Evolutionary conservation across 306 rosid genomes (phyloP).

Genomic region (Vigna unguiculata): DNA sequence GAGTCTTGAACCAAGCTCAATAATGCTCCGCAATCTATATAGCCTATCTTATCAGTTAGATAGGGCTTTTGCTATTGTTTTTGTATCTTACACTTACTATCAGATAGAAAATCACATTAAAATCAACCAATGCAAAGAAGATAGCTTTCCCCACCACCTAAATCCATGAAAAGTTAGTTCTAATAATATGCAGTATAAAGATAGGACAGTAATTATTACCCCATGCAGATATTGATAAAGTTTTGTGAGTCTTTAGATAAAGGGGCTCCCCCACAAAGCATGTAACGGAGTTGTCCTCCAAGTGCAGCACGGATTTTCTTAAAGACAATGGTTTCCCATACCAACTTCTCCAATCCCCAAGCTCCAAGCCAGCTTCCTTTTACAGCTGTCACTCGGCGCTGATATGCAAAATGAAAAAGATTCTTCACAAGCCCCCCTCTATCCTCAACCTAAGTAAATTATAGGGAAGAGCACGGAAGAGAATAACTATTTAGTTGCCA

Average conservation of each 20-base stretch:
- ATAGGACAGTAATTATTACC: conserved; percentile 56
- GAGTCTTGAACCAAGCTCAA: not conserved
- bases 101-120: not conserved
- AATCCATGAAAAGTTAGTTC: conserved; percentile 18
- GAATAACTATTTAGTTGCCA: not conserved
- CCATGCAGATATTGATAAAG: conserved; percentile 88
- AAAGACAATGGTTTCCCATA: conserved; percentile 80
- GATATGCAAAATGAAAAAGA: conserved; percentile 70
- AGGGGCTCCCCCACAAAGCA: conserved; percentile 98
- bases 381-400: conserved; percentile 69
- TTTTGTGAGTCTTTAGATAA: conserved; percentile 81
- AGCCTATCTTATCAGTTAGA: not conserved
- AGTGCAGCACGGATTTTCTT: conserved; percentile 63
- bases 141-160: not conserved
- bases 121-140: not conserved
- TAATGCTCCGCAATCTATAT: not conserved
- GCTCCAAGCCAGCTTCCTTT: conserved; percentile 99
- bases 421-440: conserved; percentile 69
- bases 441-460: conserved; percentile 70
- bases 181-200: conserved; percentile 24
- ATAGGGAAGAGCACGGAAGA: not conserved
- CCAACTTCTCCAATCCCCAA: conserved; percentile 77
- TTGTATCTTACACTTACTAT: not conserved
- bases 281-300: conserved; percentile 76
- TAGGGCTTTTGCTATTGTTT: not conserved